Percentiles rank a stretch among this genome's conserved stretches.
These are phyloP conservation scores for Penicillium sp. DNA, from an alignment of 2,329 filamentous ascomycete species.

Conservation along the genomic window DNA sequence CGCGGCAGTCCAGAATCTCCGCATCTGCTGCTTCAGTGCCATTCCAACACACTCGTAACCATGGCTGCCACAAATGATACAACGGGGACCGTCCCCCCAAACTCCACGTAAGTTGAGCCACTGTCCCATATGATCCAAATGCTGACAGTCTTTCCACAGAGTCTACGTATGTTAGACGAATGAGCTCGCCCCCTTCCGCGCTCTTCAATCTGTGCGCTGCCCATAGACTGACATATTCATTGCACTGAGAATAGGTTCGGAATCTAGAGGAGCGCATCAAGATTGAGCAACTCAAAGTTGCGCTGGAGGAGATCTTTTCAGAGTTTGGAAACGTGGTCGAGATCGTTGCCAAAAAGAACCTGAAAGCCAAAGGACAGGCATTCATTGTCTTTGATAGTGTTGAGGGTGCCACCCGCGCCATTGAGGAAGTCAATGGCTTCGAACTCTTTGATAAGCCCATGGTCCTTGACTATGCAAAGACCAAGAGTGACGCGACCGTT, in stretches of 20 bases:
- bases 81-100: constrained; percentile 29
- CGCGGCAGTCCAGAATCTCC: too few relatives aligned
- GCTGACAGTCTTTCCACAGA: constrained; percentile 21
- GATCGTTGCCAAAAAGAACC: constrained; percentile 78
- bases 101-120: constrained; percentile 33
- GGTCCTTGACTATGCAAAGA: constrained; percentile 73
- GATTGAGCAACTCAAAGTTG: constrained; percentile 65
- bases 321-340: constrained; percentile 84
- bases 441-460: constrained; percentile 89
- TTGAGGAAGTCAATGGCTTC: constrained; percentile 88
- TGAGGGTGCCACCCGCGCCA: constrained; percentile 72
- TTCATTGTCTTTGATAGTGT: constrained; percentile 84
- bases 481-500: constrained; percentile 81
- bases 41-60: constrained; percentile 19
- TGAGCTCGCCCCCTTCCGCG: constrained; percentile 11
- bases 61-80: constrained; percentile 34
- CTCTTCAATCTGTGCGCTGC: constrained; percentile 7
- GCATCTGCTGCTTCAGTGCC: too few relatives aligned
- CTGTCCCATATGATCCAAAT: constrained; percentile 3
- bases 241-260: constrained; percentile 46
- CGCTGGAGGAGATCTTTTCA: constrained; percentile 71
- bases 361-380: constrained; percentile 90
- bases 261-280: constrained; percentile 94
- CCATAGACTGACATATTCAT: constrained; percentile 9
- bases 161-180: constrained; percentile 33